Evolutionary conservation across 352 stramenopile species (phyloP).

Genomic region (Sclerospora graminicola): DNA sequence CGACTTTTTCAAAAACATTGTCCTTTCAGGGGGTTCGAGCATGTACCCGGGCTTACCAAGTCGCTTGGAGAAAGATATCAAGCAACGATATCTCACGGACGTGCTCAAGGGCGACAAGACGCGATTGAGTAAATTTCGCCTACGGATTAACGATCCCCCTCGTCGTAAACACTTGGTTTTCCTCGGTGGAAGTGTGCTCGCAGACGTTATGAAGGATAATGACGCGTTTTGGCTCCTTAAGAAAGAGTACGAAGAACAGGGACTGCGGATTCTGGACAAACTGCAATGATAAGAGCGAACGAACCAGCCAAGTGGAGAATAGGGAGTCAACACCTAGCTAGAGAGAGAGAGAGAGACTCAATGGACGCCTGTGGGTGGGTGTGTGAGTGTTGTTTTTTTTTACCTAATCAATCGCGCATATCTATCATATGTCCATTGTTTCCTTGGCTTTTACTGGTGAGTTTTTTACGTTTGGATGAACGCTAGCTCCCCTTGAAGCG

Average conservation of each 20-base stretch:
- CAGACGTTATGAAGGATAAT: constrained; percentile 91
- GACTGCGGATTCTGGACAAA: constrained; percentile 77
- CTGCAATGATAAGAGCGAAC: constrained; percentile 57
- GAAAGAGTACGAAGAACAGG: constrained; percentile 91
- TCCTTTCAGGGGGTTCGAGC: constrained; percentile 87
- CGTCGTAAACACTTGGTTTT: constrained; percentile 95
- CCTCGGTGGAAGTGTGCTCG: constrained; percentile 87
- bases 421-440: too few species aligned
- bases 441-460: constrained; percentile 1
- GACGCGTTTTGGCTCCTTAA: constrained; percentile 93
- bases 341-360: too few species aligned
- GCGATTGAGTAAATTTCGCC: constrained; percentile 88
- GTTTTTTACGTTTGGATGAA: constrained; percentile 64
- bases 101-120: constrained; percentile 84
- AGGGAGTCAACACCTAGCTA: too few species aligned
- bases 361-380: too few species aligned
- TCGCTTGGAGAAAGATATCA: constrained; percentile 89
- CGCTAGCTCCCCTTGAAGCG: constrained; percentile 51
- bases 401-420: too few species aligned
- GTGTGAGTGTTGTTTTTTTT: too few species aligned
- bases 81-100: constrained; percentile 45
- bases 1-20: constrained; percentile 98
- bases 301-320: too few species aligned
- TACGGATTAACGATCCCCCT: constrained; percentile 93
- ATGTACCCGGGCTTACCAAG: constrained; percentile 95